Conservation (phyloP, 2,329 filamentous ascomycete species). For the Ploettnerulaceae sp. region DNA sequence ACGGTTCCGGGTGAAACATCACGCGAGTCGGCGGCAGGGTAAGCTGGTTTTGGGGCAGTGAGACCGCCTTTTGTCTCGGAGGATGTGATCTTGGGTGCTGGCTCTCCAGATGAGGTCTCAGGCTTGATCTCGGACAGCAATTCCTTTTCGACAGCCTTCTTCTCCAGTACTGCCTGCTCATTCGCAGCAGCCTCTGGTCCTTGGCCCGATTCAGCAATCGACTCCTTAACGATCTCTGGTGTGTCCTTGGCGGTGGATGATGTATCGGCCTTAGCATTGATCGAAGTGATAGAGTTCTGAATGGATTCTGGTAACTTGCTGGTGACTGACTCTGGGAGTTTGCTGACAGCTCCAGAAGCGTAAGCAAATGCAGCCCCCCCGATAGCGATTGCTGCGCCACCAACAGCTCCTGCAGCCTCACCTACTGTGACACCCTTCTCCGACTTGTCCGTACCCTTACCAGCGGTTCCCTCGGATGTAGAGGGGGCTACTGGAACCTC, state of each 20-base stretch:
- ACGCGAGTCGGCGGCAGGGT: conserved; percentile 20
- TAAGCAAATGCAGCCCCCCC: conserved; percentile 41
- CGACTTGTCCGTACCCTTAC: conserved; percentile 48
- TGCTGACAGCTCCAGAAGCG: conserved; percentile 36
- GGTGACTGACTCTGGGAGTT: conserved; percentile 49
- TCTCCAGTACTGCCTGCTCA: conserved; percentile 65
- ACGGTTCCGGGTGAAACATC: conserved; percentile 32
- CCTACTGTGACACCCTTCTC: conserved; percentile 42
- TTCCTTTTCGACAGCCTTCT: conserved; percentile 69
- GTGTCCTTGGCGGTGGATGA: conserved; percentile 45
- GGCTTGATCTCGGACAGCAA: conserved; percentile 59
- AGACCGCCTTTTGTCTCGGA: conserved; percentile 34
- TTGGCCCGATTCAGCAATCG: conserved; percentile 52
- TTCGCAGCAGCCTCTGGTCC: conserved; percentile 68
- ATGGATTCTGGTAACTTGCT: conserved; percentile 50
- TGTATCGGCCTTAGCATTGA: conserved; percentile 42
- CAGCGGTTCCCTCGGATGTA: conserved; percentile 52
- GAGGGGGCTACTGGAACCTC: conserved; percentile 58
- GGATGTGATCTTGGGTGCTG: conserved; percentile 28
- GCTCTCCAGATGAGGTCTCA: conserved; percentile 29
- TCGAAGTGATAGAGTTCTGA: conserved; percentile 47
- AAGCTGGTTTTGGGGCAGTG: conserved; percentile 27
- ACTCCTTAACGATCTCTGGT: conserved; percentile 53
- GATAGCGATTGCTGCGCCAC: conserved; percentile 40
- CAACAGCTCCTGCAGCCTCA: conserved; percentile 40